Base-by-base conservation (phyloP, 2,329 filamentous ascomycete genomes). In the Cladosporium sp. region DNA sequence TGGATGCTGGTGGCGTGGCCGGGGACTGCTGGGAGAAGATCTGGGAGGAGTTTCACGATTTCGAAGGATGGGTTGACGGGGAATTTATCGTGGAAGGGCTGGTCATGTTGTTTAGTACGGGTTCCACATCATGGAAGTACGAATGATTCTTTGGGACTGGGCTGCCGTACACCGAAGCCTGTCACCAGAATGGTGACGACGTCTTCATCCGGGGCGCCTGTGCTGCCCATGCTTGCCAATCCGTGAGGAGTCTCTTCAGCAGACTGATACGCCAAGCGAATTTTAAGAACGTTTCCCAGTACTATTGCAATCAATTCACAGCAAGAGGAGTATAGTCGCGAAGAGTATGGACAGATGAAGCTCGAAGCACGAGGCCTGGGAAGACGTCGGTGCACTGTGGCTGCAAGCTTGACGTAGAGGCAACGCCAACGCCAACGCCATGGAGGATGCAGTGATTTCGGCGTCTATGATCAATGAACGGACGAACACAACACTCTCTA, bases 41-140 rank as follows among this genome's bases (percentile, higher is more conserved):
- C 73, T 3, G 90, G 87, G n/a, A 95, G 83, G 19, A 77, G 78
- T 25, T 79, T 80, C 51, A 88, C 85, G 69, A 96, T 92, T 69
- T 92, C 83, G 82, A 85, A 92, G 3, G 90, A 91, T 8, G 91
- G 90, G 70, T 96, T 96, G 60, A 87, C 76, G 28, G 86, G 84
- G 69, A 70, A 72, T 40, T 87, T 86, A 45, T 87, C 79, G 66
- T 87, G 86, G 73, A 95, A 96, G 1, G 91, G 88, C 89, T 93
- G 63, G 39, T 25, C 58, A 30, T 45, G 12, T 19, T 37, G 58
- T 60, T 25, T 19, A 51, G 55, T 52, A 9, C 42, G 39, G 8
- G 5, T 51, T 1, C 15, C 3, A 19, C 30, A 9, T 40, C 22
- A 25, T 22, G 42, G 19, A n/a, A 3, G 3, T 34, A 34, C 11